Base-by-base conservation (phyloP, 345 rosid species). In the Conringia planisiliqua region DNA sequence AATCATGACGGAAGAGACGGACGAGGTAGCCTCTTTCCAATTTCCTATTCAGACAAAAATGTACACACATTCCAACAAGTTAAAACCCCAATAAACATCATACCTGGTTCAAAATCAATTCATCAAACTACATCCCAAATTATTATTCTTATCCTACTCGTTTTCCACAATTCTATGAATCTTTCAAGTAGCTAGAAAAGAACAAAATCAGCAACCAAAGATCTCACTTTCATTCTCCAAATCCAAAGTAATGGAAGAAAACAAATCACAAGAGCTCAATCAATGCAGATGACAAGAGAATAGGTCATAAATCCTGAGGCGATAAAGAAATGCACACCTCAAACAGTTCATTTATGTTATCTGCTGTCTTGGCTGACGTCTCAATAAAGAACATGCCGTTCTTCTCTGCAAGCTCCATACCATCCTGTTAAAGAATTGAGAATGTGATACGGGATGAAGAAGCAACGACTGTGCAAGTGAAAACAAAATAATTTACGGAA, bases 281-380 rank as follows among this genome's bases (percentile, higher is more conserved):
- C 24, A 20, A 38, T 46, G n/a, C 26, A 59, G 64, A 29, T 18
- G 27, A 58, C 32, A 36, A 36, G 17, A 40, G 11, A n/a, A 32
- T n/a, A 29, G 10, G 50, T 60, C 13, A 64, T 33, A 69, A 48
- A 70, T 12, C 26, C 50, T 57, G 57, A 56, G 24, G 27, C 7
- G 35, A 38, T 66, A 29, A 33, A 29, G 16, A 39, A 35, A 67
- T 60, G 52, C 70, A 32, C 60, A 90, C 98, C 98, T 94, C 88
- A 74, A 94, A 94, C 64, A 94, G 86, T 81, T 94, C 88, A 59
- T 88, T 90, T 79, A 94, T 91, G 73, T 94, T 94, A 79, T 91
- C 96, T 10, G 98, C 97, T 59, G 98, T 94, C 83, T 94, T 94
- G 32, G 98, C 98, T 29, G 98, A 94, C 36, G 97, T 88, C 89